These are phyloP conservation scores for Metschnikowia proteae DNA, from an alignment of 805 yeast species.

Conservation along the genomic window DNA sequence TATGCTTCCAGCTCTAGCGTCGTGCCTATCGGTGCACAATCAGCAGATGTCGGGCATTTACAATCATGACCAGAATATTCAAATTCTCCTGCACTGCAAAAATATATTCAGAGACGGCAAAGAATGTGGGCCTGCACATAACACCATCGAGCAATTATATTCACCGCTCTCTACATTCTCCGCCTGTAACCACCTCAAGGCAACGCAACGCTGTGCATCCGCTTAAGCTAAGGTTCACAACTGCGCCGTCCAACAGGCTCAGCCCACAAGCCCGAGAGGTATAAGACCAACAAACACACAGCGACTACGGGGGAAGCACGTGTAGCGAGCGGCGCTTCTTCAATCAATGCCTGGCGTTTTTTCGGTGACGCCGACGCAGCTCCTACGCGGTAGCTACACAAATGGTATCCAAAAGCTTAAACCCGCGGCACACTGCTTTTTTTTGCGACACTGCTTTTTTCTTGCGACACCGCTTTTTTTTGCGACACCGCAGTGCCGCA, in stretches of 20 bases:
- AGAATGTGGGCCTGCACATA: background rate
- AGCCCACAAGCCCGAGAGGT: background rate
- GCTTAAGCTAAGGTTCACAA: background rate
- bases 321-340: too few species aligned
- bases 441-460: background rate
- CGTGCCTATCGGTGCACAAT: background rate
- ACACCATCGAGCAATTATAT: background rate
- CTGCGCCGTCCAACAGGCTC: background rate
- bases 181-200: background rate
- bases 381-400: background rate
- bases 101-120: background rate
- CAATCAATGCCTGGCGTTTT: background rate
- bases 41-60: background rate
- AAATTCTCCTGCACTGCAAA: background rate
- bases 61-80: conserved; percentile 1
- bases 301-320: too few species aligned
- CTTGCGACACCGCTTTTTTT: background rate
- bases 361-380: background rate
- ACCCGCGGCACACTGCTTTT: background rate
- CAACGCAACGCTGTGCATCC: conserved; percentile 3
- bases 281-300: too few species aligned
- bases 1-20: background rate
- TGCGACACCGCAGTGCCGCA: conserved; percentile 1
- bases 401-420: background rate
- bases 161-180: background rate